Conservation (phyloP, 164 flowering plant genomes). For the Santalum album region DNA sequence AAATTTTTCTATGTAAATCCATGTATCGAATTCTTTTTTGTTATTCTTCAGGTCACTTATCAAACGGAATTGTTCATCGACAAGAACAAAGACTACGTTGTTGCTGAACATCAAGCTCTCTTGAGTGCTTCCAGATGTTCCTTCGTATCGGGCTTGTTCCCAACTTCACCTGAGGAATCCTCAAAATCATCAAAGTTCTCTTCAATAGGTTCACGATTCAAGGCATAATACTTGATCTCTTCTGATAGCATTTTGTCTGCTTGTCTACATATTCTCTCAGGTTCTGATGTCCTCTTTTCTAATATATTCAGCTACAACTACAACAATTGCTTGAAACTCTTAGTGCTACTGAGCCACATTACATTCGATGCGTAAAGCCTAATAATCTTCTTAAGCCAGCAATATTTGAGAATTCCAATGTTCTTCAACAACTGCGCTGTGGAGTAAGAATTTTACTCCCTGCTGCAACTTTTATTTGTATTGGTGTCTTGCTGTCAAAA, state of each 20-base stretch:
- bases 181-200: conserved; percentile 5
- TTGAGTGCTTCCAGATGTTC: conserved; percentile 6
- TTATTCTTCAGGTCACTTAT: conserved; percentile 3
- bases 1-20: background rate
- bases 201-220: conserved; percentile 6
- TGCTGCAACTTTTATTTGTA: background rate
- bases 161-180: conserved; percentile 4
- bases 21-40: background rate
- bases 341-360: conserved; percentile 8
- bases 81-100: conserved; percentile 7
- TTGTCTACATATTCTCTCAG: background rate
- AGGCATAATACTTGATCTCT: background rate
- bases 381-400: conserved; percentile 8
- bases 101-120: conserved; percentile 7
- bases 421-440: conserved; percentile 4
- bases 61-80: conserved; percentile 7
- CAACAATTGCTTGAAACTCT: conserved; percentile 5
- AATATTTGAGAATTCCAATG: conserved; percentile 5
- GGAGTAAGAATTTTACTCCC: background rate
- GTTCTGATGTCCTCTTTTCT: background rate
- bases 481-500: background rate
- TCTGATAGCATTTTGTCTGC: background rate
- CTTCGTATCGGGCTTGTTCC: conserved; percentile 1
- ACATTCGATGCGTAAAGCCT: conserved; percentile 7
- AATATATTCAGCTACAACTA: conserved; percentile 2